Percentiles rank a stretch among this genome's conserved stretches.
Evolutionary conservation across 2,329 filamentous ascomycete genomes (phyloP).

Genomic region (Arthrobotrys sinensis): DNA sequence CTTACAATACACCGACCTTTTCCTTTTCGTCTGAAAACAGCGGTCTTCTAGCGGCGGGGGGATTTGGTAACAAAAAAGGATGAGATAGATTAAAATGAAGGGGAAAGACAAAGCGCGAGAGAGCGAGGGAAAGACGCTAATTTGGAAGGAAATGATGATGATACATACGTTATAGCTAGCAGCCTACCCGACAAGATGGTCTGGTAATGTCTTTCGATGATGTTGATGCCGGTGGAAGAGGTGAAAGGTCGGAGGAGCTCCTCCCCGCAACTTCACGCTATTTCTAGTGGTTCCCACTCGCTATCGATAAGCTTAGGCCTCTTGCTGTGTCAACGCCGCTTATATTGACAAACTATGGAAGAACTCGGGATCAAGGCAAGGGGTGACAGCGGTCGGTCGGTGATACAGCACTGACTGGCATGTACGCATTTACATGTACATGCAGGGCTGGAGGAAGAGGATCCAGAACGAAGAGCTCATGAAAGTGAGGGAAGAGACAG

Average conservation of each 20-base stretch:
- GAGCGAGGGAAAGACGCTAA: constrained; percentile 18
- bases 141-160: constrained; percentile 41
- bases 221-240: constrained; percentile 46
- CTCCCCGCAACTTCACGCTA: constrained; percentile 28
- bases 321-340: background rate
- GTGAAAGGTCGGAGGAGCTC: constrained; percentile 45
- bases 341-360: constrained; percentile 27
- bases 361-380: constrained; percentile 29
- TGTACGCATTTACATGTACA: background rate
- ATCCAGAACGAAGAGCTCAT: constrained; percentile 45
- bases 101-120: constrained; percentile 21
- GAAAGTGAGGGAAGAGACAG: background rate
- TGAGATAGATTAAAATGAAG: background rate
- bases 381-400: background rate
- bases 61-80: constrained; percentile 5
- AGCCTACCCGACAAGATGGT: constrained; percentile 1
- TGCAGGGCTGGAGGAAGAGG: constrained; percentile 31
- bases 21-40: constrained; percentile 13
- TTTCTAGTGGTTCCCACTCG: constrained; percentile 13
- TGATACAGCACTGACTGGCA: constrained; percentile 28
- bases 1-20: too few relatives aligned
- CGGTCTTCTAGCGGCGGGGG: background rate
- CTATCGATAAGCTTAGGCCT: constrained; percentile 54
- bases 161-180: background rate
- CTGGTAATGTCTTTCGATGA: constrained; percentile 47